These are phyloP conservation scores for Cutaneotrichosporon sp. DNA, from an alignment of 1,284 basidiomycete species.

Conservation along the genomic window DNA sequence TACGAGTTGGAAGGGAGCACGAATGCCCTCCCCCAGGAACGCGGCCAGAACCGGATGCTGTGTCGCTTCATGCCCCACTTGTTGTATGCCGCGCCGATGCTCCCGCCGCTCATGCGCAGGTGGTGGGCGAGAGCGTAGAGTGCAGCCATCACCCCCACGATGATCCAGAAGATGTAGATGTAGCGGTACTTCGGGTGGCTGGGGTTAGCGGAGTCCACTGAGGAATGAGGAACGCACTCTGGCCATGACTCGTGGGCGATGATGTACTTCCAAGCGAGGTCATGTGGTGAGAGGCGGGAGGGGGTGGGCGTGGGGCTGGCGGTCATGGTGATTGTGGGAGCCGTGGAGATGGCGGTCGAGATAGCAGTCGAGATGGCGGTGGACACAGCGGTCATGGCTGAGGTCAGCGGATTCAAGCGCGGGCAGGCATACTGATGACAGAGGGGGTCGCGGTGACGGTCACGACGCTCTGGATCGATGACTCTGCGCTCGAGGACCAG, in stretches of 20 bases:
- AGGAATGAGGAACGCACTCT: neutral
- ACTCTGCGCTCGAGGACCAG: neutral
- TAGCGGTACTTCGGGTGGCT: constrained; percentile 43
- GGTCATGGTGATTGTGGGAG: neutral
- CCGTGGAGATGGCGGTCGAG: neutral
- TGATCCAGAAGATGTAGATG: constrained; percentile 49
- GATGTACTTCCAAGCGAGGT: constrained; percentile 4
- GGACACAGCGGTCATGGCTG: neutral
- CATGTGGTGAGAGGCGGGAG: constrained; percentile 1
- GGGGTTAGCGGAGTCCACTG: neutral
- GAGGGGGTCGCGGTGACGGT: neutral
- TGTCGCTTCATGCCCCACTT: constrained; percentile 42
- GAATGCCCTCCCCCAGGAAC: constrained; percentile 53
- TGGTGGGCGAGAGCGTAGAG: constrained; percentile 47
- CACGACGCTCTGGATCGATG: neutral
- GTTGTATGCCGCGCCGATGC: constrained; percentile 39
- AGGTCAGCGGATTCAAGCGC: neutral
- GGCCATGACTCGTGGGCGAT: neutral
- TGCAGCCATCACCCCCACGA: constrained; percentile 35
- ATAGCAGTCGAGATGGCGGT: neutral
- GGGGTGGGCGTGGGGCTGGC: neutral
- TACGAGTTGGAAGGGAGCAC: constrained; percentile 67
- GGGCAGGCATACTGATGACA: neutral
- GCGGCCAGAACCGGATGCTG: constrained; percentile 25
- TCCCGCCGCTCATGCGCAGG: constrained; percentile 38